Evolutionary conservation across 495 filamentous ascomycete species (phyloP).

Genomic region (Aspergillus diversus): DNA sequence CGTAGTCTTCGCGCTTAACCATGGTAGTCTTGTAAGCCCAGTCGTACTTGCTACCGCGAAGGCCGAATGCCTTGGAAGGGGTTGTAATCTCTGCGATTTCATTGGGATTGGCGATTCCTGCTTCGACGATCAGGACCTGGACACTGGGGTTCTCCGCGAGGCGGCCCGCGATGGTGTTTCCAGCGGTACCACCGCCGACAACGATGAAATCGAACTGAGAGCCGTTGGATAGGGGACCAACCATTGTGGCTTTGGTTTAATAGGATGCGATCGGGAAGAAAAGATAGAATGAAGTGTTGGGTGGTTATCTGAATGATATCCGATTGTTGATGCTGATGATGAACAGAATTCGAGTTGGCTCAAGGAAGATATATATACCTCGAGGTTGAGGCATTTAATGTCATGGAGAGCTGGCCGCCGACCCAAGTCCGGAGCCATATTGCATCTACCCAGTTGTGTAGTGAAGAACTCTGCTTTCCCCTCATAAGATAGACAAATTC

Average conservation of each 20-base stretch:
- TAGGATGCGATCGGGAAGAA: not conserved
- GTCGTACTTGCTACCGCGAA: constrained; percentile 55
- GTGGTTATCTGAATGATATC: not conserved
- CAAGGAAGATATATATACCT: too few relatives aligned
- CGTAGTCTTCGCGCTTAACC: constrained; percentile 63
- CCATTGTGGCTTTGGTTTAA: constrained; percentile 24
- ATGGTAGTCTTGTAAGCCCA: constrained; percentile 68
- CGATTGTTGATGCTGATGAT: too few relatives aligned
- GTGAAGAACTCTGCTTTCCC: too few relatives aligned
- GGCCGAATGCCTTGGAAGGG: constrained; percentile 45
- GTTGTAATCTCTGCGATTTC: constrained; percentile 49
- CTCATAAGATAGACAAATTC: too few relatives aligned
- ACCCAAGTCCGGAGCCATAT: too few relatives aligned
- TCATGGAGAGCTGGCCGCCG: too few relatives aligned
- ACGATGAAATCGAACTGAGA: constrained; percentile 44
- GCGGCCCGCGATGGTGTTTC: constrained; percentile 59
- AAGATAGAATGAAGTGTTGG: too few relatives aligned
- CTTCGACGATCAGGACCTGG: constrained; percentile 59
- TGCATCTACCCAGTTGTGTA: too few relatives aligned
- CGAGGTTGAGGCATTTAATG: too few relatives aligned
- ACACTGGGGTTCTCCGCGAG: constrained; percentile 58
- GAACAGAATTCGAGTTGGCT: too few relatives aligned
- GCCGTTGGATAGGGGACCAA: constrained; percentile 27
- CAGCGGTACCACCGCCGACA: constrained; percentile 62
- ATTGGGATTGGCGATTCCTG: constrained; percentile 43